Percentiles rank a stretch among this genome's conserved stretches.
Evolutionary conservation across 2,329 filamentous ascomycete species (phyloP).

Genomic region (Xylariaceae sp.): DNA sequence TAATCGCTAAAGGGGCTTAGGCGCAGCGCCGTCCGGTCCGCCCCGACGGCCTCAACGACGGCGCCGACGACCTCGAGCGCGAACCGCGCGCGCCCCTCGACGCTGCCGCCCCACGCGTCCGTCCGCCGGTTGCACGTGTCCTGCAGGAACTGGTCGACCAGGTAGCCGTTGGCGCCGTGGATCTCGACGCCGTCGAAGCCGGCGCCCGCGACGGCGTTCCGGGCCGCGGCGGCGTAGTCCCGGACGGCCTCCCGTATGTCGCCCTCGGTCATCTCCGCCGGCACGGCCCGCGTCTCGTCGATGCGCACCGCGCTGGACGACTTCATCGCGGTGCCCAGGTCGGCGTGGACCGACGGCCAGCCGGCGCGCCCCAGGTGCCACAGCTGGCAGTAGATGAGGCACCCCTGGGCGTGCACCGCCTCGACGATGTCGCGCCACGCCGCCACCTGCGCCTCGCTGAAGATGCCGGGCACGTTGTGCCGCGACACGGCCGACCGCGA

Average conservation of each 20-base stretch:
- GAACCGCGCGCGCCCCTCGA: conserved; percentile 48
- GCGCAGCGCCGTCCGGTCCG: conserved; percentile 40
- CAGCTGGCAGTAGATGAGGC: conserved; percentile 56
- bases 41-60: conserved; percentile 44
- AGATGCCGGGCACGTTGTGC: conserved; percentile 49
- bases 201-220: conserved; percentile 48
- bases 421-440: conserved; percentile 55
- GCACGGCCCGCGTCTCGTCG: conserved; percentile 42
- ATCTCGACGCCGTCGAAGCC: conserved; percentile 61
- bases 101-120: conserved; percentile 47
- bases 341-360: conserved; percentile 21
- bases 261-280: conserved; percentile 55
- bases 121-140: conserved; percentile 47
- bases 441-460: conserved; percentile 44
- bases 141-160: conserved; percentile 51
- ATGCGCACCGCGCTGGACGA: conserved; percentile 33
- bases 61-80: conserved; percentile 45
- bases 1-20: conserved; percentile 47
- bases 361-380: conserved; percentile 56
- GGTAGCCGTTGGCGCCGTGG: conserved; percentile 38
- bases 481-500: conserved; percentile 39
- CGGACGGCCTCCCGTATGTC: conserved; percentile 59
- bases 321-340: conserved; percentile 41
- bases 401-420: conserved; percentile 55
- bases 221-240: conserved; percentile 49